Percentiles rank a stretch among this genome's conserved stretches.
Conservation (phyloP, 2,329 filamentous ascomycete species). For the Trichoderma sp. region DNA sequence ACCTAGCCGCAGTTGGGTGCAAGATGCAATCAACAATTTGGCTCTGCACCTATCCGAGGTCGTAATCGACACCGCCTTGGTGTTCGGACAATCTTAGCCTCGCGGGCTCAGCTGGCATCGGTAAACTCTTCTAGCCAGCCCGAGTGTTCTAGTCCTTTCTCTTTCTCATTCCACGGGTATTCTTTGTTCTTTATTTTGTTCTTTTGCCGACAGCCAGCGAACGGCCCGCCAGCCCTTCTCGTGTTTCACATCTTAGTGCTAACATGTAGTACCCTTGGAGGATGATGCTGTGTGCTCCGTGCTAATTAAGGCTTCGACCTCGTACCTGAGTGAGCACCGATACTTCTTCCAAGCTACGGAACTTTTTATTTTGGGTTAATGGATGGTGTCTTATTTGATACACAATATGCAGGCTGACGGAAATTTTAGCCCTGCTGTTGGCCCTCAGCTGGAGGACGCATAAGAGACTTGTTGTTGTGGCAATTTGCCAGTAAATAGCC, state of each 20-base stretch:
- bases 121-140: not conserved
- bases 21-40: conserved; percentile 12
- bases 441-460: conserved; percentile 5
- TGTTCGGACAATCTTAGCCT: conserved; percentile 1
- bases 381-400: not conserved
- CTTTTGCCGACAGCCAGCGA: not conserved
- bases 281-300: not conserved
- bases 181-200: not conserved
- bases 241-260: conserved; percentile 22
- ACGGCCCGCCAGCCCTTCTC: conserved; percentile 8
- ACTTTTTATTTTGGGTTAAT: not conserved
- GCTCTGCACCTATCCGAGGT: conserved; percentile 10
- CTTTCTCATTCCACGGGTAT: not conserved
- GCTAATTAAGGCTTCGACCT: not conserved
- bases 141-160: not conserved
- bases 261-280: not conserved
- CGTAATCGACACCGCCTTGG: conserved; percentile 7
- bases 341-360: not conserved
- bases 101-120: conserved; percentile 8
- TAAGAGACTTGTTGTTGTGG: conserved; percentile 1
- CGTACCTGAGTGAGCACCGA: not conserved
- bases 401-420: conserved; percentile 5
- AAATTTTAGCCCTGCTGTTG: conserved; percentile 5
- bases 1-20: conserved; percentile 9
- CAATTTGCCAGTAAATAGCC: conserved; percentile 1